Evolutionary conservation across 2,329 filamentous ascomycete genomes (phyloP), one percentile per base, ranked within the genome.

Genomic region (Rhynchosporium graminicola): DNA sequence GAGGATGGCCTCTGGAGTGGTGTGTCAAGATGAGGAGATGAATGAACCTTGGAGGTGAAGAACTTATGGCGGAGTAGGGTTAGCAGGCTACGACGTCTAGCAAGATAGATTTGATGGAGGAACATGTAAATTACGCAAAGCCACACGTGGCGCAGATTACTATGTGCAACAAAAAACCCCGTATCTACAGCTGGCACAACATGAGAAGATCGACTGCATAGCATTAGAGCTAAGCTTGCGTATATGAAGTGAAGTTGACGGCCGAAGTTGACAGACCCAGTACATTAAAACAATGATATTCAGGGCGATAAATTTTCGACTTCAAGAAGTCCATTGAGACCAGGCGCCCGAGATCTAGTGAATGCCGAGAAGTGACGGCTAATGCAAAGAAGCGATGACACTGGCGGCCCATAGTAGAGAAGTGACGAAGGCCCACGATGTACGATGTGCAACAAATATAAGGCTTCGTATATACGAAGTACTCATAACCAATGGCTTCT

Each of bases 1-100:
- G 73, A 77, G 62, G 20, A 59, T 10, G 28, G 12, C 20, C 50
- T 70, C 26, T 70, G 67, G 64, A 47, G 56, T 15, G 20, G 29
- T 12, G 12, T 2, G 4, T 55, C 33, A 36, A 29, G 20, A 8
- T 54, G n/a, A 12, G 31, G n/a, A 28, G 13, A 26, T 10, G 13
- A 28, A 15, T 15, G 28, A 48, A 26, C 9, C 46, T 28, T n/a
- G 7, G 6, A 10, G 46, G 7, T n/a, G 20, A 29, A 48, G 9
- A 46, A n/a, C 15, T 29, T 13, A 26, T 6, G 28, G 13, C 46
- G 4, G 6, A 26, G 4, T 43, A 13, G 40, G 12, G 12, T 43
- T 4, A 43, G 12, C 40, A 12, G 15, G 29, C 31, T 36, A 29
- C 31, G 28, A 31, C 5, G 7, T 31, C 9, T 20, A 50, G 3